These are phyloP conservation scores for Kregervanrija delftensis DNA, from an alignment of 805 yeast genomes.

Conservation along the genomic window DNA sequence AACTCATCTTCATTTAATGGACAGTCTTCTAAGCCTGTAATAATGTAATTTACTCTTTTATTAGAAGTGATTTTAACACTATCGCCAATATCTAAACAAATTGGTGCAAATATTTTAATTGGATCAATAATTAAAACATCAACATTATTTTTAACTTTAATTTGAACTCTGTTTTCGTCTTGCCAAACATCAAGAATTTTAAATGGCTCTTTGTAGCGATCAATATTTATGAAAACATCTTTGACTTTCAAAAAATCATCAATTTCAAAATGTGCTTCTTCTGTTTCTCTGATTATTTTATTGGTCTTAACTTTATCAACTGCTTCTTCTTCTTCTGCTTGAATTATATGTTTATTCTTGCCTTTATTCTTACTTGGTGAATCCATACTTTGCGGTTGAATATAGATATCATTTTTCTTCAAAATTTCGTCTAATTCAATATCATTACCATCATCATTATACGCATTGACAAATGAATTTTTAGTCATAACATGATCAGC, in stretches of 20 bases:
- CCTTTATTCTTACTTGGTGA: background rate
- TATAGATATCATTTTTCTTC: background rate
- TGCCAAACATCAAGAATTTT: background rate
- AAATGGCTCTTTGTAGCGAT: background rate
- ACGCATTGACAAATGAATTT: background rate
- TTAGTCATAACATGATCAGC: background rate
- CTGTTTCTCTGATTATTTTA: background rate
- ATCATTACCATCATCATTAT: background rate
- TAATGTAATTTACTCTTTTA: constrained; percentile 4
- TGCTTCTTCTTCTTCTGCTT: background rate
- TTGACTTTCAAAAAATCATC: constrained; percentile 2
- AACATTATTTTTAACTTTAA: constrained; percentile 2
- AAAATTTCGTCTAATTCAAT: background rate
- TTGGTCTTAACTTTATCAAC: background rate
- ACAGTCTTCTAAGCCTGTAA: constrained; percentile 12
- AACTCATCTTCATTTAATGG: background rate
- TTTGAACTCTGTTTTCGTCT: background rate
- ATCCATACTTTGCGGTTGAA: background rate
- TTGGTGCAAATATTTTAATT: constrained; percentile 13
- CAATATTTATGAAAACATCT: constrained; percentile 1
- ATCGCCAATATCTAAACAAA: constrained; percentile 14
- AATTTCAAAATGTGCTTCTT: background rate
- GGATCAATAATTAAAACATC: constrained; percentile 3
- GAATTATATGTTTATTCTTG: background rate
- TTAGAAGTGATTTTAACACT: constrained; percentile 4